Evolutionary conservation across 2,329 filamentous ascomycete species (phyloP).

Genomic region (Coccinonectria pachysandricola): DNA sequence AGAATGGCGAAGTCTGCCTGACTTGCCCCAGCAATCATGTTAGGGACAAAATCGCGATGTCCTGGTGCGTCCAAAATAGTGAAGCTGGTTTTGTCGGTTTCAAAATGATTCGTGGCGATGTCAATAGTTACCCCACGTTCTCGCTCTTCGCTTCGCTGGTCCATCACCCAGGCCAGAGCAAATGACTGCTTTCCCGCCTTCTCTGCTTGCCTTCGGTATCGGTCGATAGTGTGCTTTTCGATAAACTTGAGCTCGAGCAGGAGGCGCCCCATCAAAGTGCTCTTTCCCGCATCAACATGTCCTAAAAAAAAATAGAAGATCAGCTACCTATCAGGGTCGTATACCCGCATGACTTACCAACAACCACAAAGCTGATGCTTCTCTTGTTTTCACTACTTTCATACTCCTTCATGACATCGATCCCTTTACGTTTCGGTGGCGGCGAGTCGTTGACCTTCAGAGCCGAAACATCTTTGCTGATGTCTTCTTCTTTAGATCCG

Average conservation of each 20-base stretch:
- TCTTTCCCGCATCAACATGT: constrained; percentile 96
- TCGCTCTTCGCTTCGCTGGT: constrained; percentile 83
- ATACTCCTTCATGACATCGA: constrained; percentile 77
- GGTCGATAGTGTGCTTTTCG: constrained; percentile 79
- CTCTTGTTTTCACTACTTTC: constrained; percentile 67
- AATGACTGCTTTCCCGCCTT: constrained; percentile 92
- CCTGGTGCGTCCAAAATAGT: constrained; percentile 94
- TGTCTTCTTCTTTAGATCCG: constrained; percentile 13
- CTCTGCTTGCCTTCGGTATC: constrained; percentile 78
- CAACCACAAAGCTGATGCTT: constrained; percentile 82
- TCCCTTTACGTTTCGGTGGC: constrained; percentile 60
- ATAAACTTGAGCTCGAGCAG: constrained; percentile 82
- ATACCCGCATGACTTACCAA: constrained; percentile 56
- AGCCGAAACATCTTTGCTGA: constrained; percentile 21
- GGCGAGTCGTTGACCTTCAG: constrained; percentile 41
- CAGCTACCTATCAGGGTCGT: background rate
- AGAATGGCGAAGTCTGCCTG: constrained; percentile 94
- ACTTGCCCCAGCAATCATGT: constrained; percentile 95
- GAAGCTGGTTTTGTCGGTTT: constrained; percentile 76
- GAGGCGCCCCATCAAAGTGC: constrained; percentile 92
- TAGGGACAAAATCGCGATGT: constrained; percentile 91
- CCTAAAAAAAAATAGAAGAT: constrained; percentile 51
- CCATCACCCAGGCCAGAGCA: constrained; percentile 92
- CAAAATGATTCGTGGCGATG: constrained; percentile 89
- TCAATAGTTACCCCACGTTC: constrained; percentile 90